A percentile compares a stretch with the other conserved stretches of the same genome.
phyloP scores from a whole-genome alignment of 768 basidiomycete genomes.

The Amanita thiersii region DNA sequence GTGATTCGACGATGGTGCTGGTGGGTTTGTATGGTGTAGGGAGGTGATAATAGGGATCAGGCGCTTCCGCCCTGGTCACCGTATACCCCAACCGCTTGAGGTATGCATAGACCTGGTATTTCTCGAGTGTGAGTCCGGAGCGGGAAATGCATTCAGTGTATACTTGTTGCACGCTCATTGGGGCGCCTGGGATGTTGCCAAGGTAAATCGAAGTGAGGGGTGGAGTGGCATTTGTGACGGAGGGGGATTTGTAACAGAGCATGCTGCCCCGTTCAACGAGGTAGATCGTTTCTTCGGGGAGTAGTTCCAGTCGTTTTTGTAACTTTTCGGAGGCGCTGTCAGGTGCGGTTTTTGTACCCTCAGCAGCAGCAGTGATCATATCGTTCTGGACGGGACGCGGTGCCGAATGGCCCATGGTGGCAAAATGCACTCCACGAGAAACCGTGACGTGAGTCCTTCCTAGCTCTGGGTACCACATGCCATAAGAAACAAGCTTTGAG shows the following conservation, averaged over 20 bases:
- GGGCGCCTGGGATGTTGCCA: constrained; percentile 55
- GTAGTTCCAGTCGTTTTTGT: constrained; percentile 68
- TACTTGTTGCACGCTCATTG: constrained; percentile 90
- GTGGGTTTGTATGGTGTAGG: too few relatives aligned
- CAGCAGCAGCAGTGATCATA: constrained; percentile 9
- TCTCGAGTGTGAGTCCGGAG: constrained; percentile 72
- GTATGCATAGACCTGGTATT: constrained; percentile 91
- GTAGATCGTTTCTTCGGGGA: constrained; percentile 95
- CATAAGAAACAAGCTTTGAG: too few relatives aligned
- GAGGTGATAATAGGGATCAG: constrained; percentile 46
- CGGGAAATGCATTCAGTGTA: constrained; percentile 79
- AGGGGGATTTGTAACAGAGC: constrained; percentile 65
- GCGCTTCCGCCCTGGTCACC: constrained; percentile 68
- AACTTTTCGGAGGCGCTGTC: constrained; percentile 26
- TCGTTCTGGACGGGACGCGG: constrained; percentile 34
- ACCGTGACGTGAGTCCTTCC: constrained; percentile 59
- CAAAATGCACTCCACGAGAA: constrained; percentile 79
- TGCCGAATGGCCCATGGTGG: constrained; percentile 73
- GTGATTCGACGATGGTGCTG: too few relatives aligned
- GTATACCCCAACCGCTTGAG: constrained; percentile 88
- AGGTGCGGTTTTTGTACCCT: not conserved
- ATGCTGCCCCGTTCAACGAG: constrained; percentile 85
- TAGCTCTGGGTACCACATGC: constrained; percentile 66
- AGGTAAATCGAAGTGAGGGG: too few relatives aligned
- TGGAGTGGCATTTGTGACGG: too few relatives aligned